Percentiles rank a stretch among this genome's conserved stretches.
These are phyloP conservation scores for Tricholoma matsutake DNA, from an alignment of 768 basidiomycete species.

Conservation along the genomic window DNA sequence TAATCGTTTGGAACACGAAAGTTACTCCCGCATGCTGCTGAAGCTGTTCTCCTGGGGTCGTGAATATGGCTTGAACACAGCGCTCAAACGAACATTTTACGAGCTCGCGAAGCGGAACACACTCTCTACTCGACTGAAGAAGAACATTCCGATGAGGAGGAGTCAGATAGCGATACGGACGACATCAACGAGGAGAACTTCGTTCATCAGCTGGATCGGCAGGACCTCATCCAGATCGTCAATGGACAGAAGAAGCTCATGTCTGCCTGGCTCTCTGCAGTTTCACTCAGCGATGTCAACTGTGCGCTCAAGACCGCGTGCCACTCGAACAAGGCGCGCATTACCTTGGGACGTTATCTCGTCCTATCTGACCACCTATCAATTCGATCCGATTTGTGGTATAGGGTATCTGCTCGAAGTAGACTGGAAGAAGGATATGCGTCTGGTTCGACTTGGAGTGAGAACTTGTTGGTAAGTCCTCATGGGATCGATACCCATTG, in stretches of 20 bases:
- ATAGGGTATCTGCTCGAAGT: neutral
- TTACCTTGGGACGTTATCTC: neutral
- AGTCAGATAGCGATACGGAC: neutral
- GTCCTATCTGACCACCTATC: neutral
- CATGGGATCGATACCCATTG: too few species aligned
- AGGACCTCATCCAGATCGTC: conserved; percentile 7
- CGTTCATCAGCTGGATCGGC: neutral
- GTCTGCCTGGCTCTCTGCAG: conserved; percentile 4
- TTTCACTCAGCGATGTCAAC: neutral
- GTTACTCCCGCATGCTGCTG: conserved; percentile 22
- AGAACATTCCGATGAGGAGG: neutral
- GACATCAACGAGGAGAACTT: neutral
- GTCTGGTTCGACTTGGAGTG: conserved; percentile 2
- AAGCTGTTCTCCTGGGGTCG: conserved; percentile 31
- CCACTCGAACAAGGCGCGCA: neutral
- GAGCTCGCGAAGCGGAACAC: conserved; percentile 25
- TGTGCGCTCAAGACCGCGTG: neutral
- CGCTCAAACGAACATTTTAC: conserved; percentile 38
- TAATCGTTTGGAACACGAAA: conserved; percentile 12
- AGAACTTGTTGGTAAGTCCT: neutral
- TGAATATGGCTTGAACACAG: conserved; percentile 20
- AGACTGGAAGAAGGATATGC: neutral
- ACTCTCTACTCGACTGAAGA: neutral
- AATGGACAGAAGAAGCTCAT: conserved; percentile 9
- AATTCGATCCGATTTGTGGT: conserved; percentile 6